These are phyloP conservation scores for Paspalum vaginatum DNA, from an alignment of 176 grass and related monocot genomes.

Conservation along the genomic window DNA sequence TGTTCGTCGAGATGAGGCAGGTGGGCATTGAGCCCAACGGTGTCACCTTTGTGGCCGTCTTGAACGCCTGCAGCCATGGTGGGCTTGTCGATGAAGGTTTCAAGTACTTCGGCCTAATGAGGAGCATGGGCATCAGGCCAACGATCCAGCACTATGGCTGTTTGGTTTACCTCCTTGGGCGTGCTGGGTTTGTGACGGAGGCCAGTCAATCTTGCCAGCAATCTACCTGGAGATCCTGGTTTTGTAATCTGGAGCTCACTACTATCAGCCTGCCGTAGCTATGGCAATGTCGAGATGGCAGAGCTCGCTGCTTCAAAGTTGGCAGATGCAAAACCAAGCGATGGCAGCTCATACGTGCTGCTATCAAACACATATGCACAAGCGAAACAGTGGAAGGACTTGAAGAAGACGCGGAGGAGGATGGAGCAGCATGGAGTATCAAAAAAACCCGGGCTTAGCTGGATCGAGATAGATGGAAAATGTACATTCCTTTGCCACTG, in stretches of 20 bases:
- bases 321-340: constrained; percentile 12
- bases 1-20: constrained; percentile 49
- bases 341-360: constrained; percentile 57
- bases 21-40: constrained; percentile 42
- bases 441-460: constrained; percentile 57
- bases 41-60: constrained; percentile 59
- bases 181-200: constrained; percentile 44
- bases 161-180: constrained; percentile 61
- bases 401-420: constrained; percentile 49
- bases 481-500: constrained; percentile 54
- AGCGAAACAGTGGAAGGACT: constrained; percentile 52
- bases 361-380: constrained; percentile 55
- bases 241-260: constrained; percentile 64
- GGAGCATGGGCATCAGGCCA: constrained; percentile 49
- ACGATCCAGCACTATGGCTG: constrained; percentile 57
- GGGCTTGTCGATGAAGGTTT: constrained; percentile 58
- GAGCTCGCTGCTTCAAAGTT: constrained; percentile 47
- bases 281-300: constrained; percentile 56
- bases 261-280: constrained; percentile 48
- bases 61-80: constrained; percentile 65
- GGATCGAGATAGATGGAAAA: constrained; percentile 55
- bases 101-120: constrained; percentile 55
- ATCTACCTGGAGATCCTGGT: constrained; percentile 39
- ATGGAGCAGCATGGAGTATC: constrained; percentile 41
- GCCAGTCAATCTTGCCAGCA: constrained; percentile 43